A percentile compares a stretch with the other conserved stretches of the same genome.
Evolutionary conservation across 2,329 filamentous ascomycete species (phyloP).

Genomic region (Xylariaceae sp.): DNA sequence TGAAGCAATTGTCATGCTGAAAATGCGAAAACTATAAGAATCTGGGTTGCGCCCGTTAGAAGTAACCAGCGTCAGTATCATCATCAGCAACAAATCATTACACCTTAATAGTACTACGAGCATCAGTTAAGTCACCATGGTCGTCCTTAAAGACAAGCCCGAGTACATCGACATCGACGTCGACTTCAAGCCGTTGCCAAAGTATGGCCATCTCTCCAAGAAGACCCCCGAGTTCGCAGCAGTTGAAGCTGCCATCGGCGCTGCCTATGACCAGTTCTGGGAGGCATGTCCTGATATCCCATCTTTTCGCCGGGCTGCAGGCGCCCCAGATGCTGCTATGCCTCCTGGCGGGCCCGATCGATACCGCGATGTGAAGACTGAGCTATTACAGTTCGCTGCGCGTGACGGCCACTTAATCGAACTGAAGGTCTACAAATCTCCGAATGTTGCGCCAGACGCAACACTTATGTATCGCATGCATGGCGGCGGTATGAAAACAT

Average conservation of each 20-base stretch:
- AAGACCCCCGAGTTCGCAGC: constrained; percentile 43
- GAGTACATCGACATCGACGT: constrained; percentile 35
- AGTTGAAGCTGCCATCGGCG: constrained; percentile 38
- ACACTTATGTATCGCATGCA: constrained; percentile 46
- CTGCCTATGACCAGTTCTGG: constrained; percentile 40
- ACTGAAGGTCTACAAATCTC: constrained; percentile 46
- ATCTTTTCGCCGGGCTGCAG: constrained; percentile 41
- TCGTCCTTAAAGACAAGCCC: constrained; percentile 29
- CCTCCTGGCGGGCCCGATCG: constrained; percentile 43
- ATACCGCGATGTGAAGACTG: constrained; percentile 44
- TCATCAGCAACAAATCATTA: background rate
- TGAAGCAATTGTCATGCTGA: too few species aligned
- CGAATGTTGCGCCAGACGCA: constrained; percentile 28
- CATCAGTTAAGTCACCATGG: constrained; percentile 18
- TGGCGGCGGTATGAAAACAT: constrained; percentile 41
- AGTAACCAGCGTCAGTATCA: background rate
- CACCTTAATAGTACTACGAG: background rate
- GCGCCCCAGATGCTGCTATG: constrained; percentile 35
- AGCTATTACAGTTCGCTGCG: constrained; percentile 38
- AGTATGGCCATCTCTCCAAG: constrained; percentile 45
- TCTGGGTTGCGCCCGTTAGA: background rate
- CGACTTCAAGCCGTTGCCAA: constrained; percentile 44
- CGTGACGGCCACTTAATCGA: constrained; percentile 45
- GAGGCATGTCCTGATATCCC: constrained; percentile 25
- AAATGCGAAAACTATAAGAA: constrained; percentile 12